Percentiles rank a stretch among this genome's conserved stretches.
phyloP scores from a whole-genome alignment of 2,329 filamentous ascomycete species.

The Cladophialophora psammophila region DNA sequence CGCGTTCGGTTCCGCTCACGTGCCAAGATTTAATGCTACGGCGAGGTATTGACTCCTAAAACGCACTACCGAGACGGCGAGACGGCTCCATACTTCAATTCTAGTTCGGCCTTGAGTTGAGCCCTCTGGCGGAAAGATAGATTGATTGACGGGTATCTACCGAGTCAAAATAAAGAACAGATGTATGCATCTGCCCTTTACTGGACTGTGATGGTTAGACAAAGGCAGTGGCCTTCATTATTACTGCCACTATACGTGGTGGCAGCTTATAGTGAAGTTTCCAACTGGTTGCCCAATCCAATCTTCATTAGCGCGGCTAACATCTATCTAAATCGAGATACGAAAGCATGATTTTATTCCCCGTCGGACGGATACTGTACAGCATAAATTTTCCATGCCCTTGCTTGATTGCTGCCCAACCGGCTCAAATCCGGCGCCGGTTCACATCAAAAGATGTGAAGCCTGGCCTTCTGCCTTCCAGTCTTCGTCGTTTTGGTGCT shows the following conservation, averaged over 20 bases:
- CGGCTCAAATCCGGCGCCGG: not conserved
- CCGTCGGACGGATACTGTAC: not conserved
- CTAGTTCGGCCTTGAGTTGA: no score
- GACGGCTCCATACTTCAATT: no score
- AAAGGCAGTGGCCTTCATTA: no score
- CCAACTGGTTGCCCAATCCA: no score
- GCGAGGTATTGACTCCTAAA: not conserved
- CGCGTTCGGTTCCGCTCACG: constrained; percentile 1
- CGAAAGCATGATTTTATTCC: not conserved
- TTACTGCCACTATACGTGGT: no score
- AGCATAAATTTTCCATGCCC: not conserved
- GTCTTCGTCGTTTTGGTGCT: not conserved
- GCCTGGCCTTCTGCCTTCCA: not conserved
- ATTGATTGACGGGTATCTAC: no score
- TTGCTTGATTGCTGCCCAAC: not conserved
- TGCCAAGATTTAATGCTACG: not conserved
- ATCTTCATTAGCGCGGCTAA: no score
- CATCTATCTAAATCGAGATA: not conserved
- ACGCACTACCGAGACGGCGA: not conserved
- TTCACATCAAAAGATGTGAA: not conserved
- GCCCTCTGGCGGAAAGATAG: no score
- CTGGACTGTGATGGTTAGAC: no score
- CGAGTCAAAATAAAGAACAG: no score
- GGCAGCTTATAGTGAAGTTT: no score
- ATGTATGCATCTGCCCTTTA: no score